A percentile compares a stretch with the other conserved stretches of the same genome.
Conservation (phyloP, 495 filamentous ascomycete species). For the Penicillium alfredii region DNA sequence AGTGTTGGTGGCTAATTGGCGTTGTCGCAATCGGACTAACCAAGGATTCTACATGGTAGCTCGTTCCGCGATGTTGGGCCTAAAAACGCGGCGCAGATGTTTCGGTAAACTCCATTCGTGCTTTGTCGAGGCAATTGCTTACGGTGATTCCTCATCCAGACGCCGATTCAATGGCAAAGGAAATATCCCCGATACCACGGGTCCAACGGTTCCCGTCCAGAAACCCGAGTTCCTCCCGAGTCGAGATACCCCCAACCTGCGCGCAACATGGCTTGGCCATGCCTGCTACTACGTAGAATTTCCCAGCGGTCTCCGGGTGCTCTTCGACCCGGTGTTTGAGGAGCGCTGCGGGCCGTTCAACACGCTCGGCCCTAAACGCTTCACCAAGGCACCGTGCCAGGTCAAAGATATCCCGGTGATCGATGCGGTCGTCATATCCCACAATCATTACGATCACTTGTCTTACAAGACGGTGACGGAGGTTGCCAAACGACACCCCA, state of each 20-base stretch:
- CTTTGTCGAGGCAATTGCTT: background rate
- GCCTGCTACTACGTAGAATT: slow-evolving; percentile 94
- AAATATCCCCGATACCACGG: slow-evolving; percentile 57
- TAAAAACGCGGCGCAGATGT: slow-evolving; percentile 10
- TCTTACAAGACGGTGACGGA: slow-evolving; percentile 67
- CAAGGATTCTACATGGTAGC: slow-evolving; percentile 12
- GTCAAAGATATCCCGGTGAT: slow-evolving; percentile 76
- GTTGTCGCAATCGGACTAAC: slow-evolving; percentile 15
- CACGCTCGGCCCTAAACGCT: slow-evolving; percentile 71
- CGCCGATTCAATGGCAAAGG: slow-evolving; percentile 52
- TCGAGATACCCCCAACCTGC: slow-evolving; percentile 53
- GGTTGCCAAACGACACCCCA: slow-evolving; percentile 65
- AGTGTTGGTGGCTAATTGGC: too few species aligned
- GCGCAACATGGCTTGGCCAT: slow-evolving; percentile 95
- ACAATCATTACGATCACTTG: slow-evolving; percentile 93
- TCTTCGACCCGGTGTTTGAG: slow-evolving; percentile 96
- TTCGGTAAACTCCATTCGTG: too few species aligned
- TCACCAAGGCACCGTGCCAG: slow-evolving; percentile 70
- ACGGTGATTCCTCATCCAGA: slow-evolving; percentile 27
- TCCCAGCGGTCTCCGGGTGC: slow-evolving; percentile 75
- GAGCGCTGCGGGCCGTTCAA: slow-evolving; percentile 74
- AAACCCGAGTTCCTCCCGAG: slow-evolving; percentile 64
- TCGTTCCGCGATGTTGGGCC: slow-evolving; percentile 29
- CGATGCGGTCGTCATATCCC: slow-evolving; percentile 86
- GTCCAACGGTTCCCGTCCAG: slow-evolving; percentile 60